phyloP scores from a whole-genome alignment of 192 early-diverging fungal genomes.

The Coemansia brasiliensis region DNA sequence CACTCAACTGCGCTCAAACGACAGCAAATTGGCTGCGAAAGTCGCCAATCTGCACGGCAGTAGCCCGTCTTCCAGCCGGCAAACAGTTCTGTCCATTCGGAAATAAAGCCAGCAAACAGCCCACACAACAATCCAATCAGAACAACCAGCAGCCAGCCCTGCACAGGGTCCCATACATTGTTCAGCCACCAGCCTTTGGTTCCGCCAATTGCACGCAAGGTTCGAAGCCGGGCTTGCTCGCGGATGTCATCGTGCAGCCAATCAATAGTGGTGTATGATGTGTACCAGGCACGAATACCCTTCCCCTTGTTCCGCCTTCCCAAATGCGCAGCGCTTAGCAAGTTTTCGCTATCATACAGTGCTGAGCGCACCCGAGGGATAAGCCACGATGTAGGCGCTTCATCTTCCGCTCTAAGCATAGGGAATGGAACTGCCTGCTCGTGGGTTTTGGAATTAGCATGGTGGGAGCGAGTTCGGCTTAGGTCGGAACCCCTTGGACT shows the following conservation, averaged over 20 bases:
- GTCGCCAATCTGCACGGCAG: conserved; percentile 72
- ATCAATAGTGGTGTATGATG: conserved; percentile 60
- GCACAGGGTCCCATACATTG: conserved; percentile 70
- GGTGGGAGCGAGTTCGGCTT: conserved; percentile 22
- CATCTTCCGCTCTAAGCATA: conserved; percentile 41
- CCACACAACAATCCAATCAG: conserved; percentile 61
- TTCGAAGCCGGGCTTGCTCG: conserved; percentile 71
- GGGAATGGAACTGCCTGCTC: conserved; percentile 36
- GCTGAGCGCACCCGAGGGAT: conserved; percentile 45
- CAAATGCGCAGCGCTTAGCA: conserved; percentile 19
- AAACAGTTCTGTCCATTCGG: conserved; percentile 72
- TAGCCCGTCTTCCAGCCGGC: conserved; percentile 82
- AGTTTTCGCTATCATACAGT: conserved; percentile 41
- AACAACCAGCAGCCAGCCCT: conserved; percentile 85
- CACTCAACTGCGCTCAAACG: conserved; percentile 63
- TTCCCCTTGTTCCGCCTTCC: conserved; percentile 39
- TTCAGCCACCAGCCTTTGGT: conserved; percentile 60
- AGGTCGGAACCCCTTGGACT: conserved; percentile 4
- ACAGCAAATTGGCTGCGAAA: conserved; percentile 81
- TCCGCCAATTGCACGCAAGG: conserved; percentile 58
- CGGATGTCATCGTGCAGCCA: conserved; percentile 89
- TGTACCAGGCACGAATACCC: conserved; percentile 46
- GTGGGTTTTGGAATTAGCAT: background rate
- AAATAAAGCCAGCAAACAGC: conserved; percentile 50
- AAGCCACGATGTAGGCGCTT: conserved; percentile 48